Evolutionary conservation across 2,329 filamentous ascomycete species (phyloP).

Genomic region (Aspergillus alliaceus): DNA sequence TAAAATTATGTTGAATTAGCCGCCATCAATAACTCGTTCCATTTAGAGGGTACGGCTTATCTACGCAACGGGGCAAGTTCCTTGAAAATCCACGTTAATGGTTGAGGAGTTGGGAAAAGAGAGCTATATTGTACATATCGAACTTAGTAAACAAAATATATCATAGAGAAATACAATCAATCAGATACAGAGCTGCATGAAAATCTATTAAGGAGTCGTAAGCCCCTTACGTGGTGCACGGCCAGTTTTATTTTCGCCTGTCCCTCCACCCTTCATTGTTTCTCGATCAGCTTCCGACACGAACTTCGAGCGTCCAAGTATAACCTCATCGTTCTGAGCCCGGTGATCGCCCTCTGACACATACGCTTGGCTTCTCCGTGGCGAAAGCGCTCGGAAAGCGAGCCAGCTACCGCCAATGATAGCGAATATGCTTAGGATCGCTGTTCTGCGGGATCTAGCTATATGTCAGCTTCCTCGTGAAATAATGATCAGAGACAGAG

Average conservation of each 20-base stretch:
- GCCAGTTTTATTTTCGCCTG: neutral
- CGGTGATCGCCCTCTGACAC: neutral
- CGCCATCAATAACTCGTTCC: too few species aligned
- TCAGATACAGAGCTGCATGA: too few species aligned
- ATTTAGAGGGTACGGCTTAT: too few species aligned
- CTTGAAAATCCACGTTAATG: too few species aligned
- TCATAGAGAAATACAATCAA: too few species aligned
- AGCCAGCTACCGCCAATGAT: neutral
- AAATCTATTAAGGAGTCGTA: neutral
- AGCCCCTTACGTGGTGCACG: neutral
- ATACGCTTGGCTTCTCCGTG: neutral
- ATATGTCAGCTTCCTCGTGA: too few species aligned
- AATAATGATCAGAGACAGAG: too few species aligned
- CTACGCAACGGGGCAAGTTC: too few species aligned
- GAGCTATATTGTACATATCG: too few species aligned
- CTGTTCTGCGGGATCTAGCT: neutral
- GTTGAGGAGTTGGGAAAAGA: too few species aligned
- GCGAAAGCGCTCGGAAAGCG: neutral
- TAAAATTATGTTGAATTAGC: too few species aligned
- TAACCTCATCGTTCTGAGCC: neutral
- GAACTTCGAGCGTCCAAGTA: neutral
- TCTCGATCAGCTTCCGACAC: neutral
- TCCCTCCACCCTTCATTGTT: neutral
- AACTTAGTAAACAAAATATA: too few species aligned
- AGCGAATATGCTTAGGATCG: neutral